Base-by-base conservation (phyloP, 2,329 filamentous ascomycete genomes). In the Neoarthrinium moseri region DNA sequence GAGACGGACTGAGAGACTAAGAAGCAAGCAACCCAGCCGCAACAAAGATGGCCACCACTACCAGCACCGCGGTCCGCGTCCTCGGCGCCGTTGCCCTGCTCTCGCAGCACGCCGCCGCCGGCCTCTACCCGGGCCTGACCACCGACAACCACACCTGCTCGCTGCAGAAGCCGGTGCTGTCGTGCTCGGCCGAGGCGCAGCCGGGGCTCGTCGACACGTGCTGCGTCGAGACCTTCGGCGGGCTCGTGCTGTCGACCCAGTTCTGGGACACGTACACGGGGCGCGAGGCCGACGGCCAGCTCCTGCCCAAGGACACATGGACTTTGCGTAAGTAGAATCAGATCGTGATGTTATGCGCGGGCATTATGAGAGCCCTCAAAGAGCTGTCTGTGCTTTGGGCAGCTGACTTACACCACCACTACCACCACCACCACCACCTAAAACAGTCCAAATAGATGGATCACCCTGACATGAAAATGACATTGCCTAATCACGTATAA, bases 211-310 rank as follows among this genome's bases (percentile, higher is more conserved):
- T 79, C 26, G 81, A 86, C 56, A 76, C 76, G 1, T 86, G 83
- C 71, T 86, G 83, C 55, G 72, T 72, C 13, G 83, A 86, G 67
- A 86, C 83, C 0, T 85, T 70, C 53, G 83, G 83, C 22, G 83
- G 83, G 4, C 69, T 86, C 5, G 57, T 86, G 24, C 68, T 86
- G 3, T 69, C 68, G 46, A 86, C 83, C 0, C 82, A 86, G 52
- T 83, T 81, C 62, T 87, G 83, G 83, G 68, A 74, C 54, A 81
- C 78, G 0, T 81, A 82, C 58, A 86, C 83, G 0, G 82, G 81
- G 3, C 69, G 73, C 24, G 82, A 86, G 58, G 58, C 62, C 11
- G 44, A 75, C 46, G 79, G 79, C 8, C 82, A 87, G 57, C 57
- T 81, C 18, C 70, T 84, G 6, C 83, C 83, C 2, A 60, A 66